phyloP scores from a whole-genome alignment of 1,284 basidiomycete genomes.

The Microbotryomycetes sp. region DNA sequence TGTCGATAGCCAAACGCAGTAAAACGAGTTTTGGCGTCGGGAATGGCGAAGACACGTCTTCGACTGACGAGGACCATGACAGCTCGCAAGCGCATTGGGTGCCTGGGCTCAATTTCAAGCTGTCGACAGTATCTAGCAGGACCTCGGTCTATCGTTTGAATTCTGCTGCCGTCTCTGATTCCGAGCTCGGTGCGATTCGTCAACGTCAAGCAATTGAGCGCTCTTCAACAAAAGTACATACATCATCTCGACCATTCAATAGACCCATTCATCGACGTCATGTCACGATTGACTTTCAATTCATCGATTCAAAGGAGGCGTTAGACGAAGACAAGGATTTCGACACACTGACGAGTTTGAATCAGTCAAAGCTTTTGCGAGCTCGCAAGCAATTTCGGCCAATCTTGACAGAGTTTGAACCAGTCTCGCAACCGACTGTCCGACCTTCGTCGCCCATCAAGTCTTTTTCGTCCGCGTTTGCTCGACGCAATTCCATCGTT shows the following conservation, averaged over 20 bases:
- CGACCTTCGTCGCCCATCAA: too few species aligned
- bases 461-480: too few species aligned
- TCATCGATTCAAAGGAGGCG: too few species aligned
- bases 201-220: neutral
- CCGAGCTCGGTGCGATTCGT: neutral
- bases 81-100: too few species aligned
- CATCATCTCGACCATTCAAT: neutral
- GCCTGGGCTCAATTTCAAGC: neutral
- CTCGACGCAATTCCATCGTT: too few species aligned
- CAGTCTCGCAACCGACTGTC: neutral
- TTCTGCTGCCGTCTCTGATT: neutral
- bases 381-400: neutral
- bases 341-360: too few species aligned
- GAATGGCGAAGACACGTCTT: neutral
- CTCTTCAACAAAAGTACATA: neutral
- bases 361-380: too few species aligned
- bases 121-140: neutral
- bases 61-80: neutral
- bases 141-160: too few species aligned
- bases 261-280: neutral
- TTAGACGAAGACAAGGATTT: neutral
- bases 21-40: neutral
- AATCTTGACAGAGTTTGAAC: neutral
- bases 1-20: neutral
- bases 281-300: neutral